Percentiles rank a stretch among this genome's conserved stretches.
Evolutionary conservation across 305 asterid species (phyloP).

Genomic region (Fraxinus xanthoxyloides): DNA sequence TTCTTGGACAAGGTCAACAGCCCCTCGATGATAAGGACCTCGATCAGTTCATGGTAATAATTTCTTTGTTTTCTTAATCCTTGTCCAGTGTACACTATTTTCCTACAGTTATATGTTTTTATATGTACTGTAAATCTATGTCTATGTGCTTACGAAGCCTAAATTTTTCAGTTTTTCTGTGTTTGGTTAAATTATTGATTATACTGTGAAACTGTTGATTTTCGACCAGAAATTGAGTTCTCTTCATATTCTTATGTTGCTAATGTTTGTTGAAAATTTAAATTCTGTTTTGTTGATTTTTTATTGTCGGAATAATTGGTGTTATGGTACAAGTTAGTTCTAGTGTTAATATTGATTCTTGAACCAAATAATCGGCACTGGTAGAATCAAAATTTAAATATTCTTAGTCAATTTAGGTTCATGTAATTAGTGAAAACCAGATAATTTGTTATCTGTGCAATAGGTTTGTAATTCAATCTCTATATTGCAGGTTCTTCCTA

Average conservation of each 20-base stretch:
- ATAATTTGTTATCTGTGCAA: background rate
- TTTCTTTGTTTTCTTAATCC: background rate
- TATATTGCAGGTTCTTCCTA: background rate
- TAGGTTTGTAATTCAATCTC: background rate
- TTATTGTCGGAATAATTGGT: background rate
- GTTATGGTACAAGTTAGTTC: background rate
- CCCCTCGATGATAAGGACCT: slow-evolving; percentile 73
- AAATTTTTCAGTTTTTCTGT: background rate
- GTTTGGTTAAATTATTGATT: slow-evolving; percentile 15
- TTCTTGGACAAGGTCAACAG: slow-evolving; percentile 55
- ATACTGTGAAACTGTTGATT: background rate
- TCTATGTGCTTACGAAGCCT: background rate
- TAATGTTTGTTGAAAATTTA: background rate
- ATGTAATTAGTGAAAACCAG: background rate
- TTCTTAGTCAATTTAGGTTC: background rate
- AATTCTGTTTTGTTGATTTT: background rate
- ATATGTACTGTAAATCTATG: background rate
- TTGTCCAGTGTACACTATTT: background rate
- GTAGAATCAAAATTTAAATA: background rate
- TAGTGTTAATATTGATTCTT: background rate
- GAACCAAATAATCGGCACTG: background rate
- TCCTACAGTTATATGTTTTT: background rate
- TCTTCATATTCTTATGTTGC: background rate
- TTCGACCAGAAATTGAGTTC: background rate
- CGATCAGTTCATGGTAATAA: slow-evolving; percentile 75